A percentile compares a stretch with the other conserved stretches of the same genome.
phyloP scores from a whole-genome alignment of 441 rosid species.

The Erodium trifolium region DNA sequence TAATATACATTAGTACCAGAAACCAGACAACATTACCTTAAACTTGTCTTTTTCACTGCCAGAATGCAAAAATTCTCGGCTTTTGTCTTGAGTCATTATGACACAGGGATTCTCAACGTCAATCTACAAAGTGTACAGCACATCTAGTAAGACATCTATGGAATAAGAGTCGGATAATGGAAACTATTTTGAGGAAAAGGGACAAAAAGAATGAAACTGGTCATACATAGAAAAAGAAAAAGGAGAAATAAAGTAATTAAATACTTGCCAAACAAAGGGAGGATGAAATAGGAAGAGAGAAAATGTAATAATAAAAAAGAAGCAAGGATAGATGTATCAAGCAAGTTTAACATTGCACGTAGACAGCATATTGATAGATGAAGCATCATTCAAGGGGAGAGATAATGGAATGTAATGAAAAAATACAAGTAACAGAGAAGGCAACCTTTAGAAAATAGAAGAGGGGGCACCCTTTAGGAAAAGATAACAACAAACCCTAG shows the following conservation, averaged over 20 bases:
- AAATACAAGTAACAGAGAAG: not conserved
- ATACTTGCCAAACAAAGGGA: not conserved
- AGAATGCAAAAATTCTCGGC: constrained; percentile 94
- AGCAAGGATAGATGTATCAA: not conserved
- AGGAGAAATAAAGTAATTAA: not conserved
- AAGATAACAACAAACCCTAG: not conserved
- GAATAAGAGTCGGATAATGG: not conserved
- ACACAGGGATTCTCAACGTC: constrained; percentile 99
- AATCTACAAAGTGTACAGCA: constrained; percentile 41
- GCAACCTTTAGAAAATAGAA: not conserved
- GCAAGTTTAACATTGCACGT: not conserved
- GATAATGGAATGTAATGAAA: not conserved
- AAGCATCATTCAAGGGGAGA: not conserved
- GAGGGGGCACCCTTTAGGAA: not conserved
- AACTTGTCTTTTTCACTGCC: constrained; percentile 92
- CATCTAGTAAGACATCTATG: constrained; percentile 9
- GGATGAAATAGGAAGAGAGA: not conserved
- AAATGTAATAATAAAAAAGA: not conserved
- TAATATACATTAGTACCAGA: constrained; percentile 8
- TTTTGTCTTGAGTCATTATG: constrained; percentile 95
- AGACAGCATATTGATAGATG: not conserved
- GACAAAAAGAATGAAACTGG: not conserved
- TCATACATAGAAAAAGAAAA: not conserved
- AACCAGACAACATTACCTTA: constrained; percentile 41
- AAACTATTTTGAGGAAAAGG: not conserved